A percentile compares a stretch with the other conserved stretches of the same genome.
phyloP scores from a whole-genome alignment of 2,329 filamentous ascomycete species.

The Fusarium secorum region DNA sequence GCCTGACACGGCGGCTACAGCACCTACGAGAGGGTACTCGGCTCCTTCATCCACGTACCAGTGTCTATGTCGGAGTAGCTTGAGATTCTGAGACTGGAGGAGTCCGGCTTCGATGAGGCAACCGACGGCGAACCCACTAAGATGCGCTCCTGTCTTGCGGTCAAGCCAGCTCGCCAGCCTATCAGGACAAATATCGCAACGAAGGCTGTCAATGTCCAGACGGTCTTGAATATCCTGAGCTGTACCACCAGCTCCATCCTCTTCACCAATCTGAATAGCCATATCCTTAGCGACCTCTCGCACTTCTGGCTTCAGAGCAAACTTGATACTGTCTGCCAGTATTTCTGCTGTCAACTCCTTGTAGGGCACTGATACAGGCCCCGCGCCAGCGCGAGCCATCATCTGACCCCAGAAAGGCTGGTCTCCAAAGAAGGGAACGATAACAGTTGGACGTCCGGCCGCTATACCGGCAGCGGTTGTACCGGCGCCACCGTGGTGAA shows the following conservation, averaged over 20 bases:
- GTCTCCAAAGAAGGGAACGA: conserved; percentile 72
- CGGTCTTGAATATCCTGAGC: conserved; percentile 63
- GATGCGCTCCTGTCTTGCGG: conserved; percentile 59
- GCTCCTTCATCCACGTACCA: conserved; percentile 73
- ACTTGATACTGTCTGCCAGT: conserved; percentile 60
- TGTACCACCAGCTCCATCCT: conserved; percentile 62
- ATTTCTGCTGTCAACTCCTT: conserved; percentile 65
- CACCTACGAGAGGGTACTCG: conserved; percentile 69
- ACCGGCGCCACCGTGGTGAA: conserved; percentile 72
- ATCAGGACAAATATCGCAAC: conserved; percentile 66
- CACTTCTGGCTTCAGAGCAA: conserved; percentile 60
- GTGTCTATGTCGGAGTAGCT: conserved; percentile 56
- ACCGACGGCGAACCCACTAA: conserved; percentile 69
- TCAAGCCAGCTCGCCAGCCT: conserved; percentile 69
- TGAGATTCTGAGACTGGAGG: conserved; percentile 64
- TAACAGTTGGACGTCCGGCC: conserved; percentile 66
- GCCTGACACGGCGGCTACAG: conserved; percentile 68
- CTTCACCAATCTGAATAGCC: conserved; percentile 60
- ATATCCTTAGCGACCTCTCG: conserved; percentile 51
- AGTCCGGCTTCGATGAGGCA: conserved; percentile 63
- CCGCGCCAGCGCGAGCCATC: conserved; percentile 67
- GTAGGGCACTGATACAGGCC: conserved; percentile 64
- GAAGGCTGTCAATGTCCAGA: conserved; percentile 61
- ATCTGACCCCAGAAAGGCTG: conserved; percentile 74
- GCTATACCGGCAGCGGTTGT: conserved; percentile 71